Percentiles rank a stretch among this genome's conserved stretches.
Conservation (phyloP, 164 flowering plant species). For the Warburgia ugandensis region DNA sequence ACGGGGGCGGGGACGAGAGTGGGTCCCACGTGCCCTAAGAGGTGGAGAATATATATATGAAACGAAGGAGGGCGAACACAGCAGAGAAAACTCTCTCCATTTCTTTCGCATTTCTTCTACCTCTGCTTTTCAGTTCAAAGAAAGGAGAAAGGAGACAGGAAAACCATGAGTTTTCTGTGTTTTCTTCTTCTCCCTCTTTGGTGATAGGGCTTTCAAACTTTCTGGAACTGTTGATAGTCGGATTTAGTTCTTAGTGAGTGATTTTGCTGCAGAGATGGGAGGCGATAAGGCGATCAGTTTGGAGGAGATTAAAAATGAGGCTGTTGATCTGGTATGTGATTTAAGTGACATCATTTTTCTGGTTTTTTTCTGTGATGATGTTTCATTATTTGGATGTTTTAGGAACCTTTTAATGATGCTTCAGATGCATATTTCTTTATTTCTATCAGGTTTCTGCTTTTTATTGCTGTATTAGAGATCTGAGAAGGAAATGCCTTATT, state of each 20-base stretch:
- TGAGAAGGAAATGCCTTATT: neutral
- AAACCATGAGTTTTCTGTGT: neutral
- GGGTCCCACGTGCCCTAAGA: neutral
- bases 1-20: neutral
- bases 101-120: too few relatives aligned
- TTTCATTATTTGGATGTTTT: neutral
- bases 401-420: neutral
- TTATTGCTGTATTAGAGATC: neutral
- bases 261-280: constrained; percentile 16
- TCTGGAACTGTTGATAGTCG: neutral
- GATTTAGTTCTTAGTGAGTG: neutral
- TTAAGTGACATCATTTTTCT: neutral
- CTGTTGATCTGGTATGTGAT: constrained; percentile 56
- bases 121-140: neutral
- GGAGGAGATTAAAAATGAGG: constrained; percentile 62
- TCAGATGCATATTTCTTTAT: neutral
- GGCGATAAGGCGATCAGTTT: constrained; percentile 34
- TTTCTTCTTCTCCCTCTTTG: neutral
- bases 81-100: neutral
- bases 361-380: neutral
- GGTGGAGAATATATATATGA: neutral
- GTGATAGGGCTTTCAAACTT: neutral
- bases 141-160: neutral
- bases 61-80: neutral
- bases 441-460: neutral